These are phyloP conservation scores for Mortierella sp. DNA, from an alignment of 371 early-diverging fungal species.

Conservation along the genomic window DNA sequence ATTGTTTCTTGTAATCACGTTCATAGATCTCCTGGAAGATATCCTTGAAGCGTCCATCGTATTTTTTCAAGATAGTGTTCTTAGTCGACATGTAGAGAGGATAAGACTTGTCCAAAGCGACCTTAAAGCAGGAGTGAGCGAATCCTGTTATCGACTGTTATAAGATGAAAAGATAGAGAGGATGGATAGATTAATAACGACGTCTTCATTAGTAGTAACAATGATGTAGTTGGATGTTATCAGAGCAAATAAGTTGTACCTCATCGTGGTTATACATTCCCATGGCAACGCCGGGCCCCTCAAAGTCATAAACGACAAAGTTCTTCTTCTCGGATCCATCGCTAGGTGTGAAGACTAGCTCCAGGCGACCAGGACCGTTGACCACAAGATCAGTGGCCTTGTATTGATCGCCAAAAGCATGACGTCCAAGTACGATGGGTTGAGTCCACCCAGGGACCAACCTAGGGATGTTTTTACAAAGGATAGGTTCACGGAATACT, in stretches of 20 bases:
- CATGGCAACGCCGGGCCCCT: constrained; percentile 88
- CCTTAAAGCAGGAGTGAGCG: constrained; percentile 92
- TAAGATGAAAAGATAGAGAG: not conserved
- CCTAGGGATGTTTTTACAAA: constrained; percentile 88
- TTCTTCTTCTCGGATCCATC: constrained; percentile 73
- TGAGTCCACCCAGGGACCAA: constrained; percentile 68
- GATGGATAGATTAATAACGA: not conserved
- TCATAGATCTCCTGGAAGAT: constrained; percentile 93
- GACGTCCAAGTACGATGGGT: constrained; percentile 82
- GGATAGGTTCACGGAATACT: constrained; percentile 96
- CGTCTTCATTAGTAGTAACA: not conserved
- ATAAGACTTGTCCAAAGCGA: constrained; percentile 87
- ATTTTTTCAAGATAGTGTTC: constrained; percentile 95
- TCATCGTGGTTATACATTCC: constrained; percentile 94
- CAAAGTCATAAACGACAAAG: constrained; percentile 80
- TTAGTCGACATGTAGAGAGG: constrained; percentile 96
- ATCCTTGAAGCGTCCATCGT: constrained; percentile 97
- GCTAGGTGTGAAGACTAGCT: constrained; percentile 88
- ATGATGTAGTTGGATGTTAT: not conserved
- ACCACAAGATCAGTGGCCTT: constrained; percentile 91
- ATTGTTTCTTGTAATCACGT: constrained; percentile 71
- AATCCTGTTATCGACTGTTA: constrained; percentile 85
- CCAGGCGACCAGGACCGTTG: constrained; percentile 85
- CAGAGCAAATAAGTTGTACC: constrained; percentile 19
- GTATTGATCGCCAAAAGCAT: constrained; percentile 98